phyloP scores from a whole-genome alignment of 257 asterid species.

The Solanum bukasovii region DNA sequence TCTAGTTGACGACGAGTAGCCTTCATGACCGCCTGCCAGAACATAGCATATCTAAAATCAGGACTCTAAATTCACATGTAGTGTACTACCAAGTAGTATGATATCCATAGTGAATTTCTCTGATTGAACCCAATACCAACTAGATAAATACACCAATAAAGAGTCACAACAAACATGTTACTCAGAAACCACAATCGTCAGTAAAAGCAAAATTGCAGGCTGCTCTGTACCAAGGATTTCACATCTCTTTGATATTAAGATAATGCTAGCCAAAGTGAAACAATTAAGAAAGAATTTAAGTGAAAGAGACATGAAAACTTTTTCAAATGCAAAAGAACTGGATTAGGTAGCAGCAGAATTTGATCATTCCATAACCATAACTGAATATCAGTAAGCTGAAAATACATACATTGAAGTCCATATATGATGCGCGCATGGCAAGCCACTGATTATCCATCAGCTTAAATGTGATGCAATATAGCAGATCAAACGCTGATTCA shows the following conservation, averaged over 20 bases:
- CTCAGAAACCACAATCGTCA: neutral
- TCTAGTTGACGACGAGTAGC: slow-evolving; percentile 95
- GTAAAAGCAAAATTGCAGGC: neutral
- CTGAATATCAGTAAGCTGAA: neutral
- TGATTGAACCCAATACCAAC: neutral
- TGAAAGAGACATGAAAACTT: neutral
- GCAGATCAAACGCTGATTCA: slow-evolving; percentile 90
- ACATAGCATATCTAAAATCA: neutral
- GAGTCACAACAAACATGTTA: neutral
- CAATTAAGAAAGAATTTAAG: neutral
- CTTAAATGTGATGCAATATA: slow-evolving; percentile 93
- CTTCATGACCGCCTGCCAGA: slow-evolving; percentile 85
- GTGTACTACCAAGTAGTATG: neutral
- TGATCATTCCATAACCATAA: neutral
- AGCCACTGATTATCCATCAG: slow-evolving; percentile 99
- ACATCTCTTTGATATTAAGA: neutral
- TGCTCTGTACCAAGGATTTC: neutral
- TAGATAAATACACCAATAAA: neutral
- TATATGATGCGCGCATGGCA: slow-evolving; percentile 94
- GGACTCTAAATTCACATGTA: neutral
- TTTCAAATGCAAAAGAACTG: neutral
- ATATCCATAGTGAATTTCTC: neutral
- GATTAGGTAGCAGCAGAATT: neutral
- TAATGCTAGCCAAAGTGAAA: neutral
- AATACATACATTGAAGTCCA: slow-evolving; percentile 86